Evolutionary conservation across 192 early-diverging fungal species (phyloP).

Genomic region (Backusella liffmaniae): DNA sequence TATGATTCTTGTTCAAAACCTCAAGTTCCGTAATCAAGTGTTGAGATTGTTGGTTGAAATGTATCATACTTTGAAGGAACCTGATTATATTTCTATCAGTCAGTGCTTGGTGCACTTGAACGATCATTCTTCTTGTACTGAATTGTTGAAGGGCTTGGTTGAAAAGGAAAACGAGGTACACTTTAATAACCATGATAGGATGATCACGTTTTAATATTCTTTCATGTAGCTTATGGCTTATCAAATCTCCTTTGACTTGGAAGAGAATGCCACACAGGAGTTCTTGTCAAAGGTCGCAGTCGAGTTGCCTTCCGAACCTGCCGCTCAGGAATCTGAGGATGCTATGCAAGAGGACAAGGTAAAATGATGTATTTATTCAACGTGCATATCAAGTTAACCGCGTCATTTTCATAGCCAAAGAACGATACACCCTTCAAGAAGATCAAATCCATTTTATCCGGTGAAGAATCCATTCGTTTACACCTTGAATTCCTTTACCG

Average conservation of each 20-base stretch:
- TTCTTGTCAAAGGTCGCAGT: slow-evolving; percentile 81
- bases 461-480: slow-evolving; percentile 88
- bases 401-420: neutral
- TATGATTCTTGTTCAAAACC: slow-evolving; percentile 82
- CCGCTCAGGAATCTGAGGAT: slow-evolving; percentile 32
- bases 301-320: slow-evolving; percentile 49
- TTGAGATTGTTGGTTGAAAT: slow-evolving; percentile 73
- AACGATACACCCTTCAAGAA: slow-evolving; percentile 43
- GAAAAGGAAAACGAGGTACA: slow-evolving; percentile 56
- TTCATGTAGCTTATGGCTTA: slow-evolving; percentile 72
- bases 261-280: slow-evolving; percentile 95
- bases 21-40: slow-evolving; percentile 81
- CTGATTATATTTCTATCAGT: slow-evolving; percentile 91
- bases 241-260: slow-evolving; percentile 97
- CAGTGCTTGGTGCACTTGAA: slow-evolving; percentile 92
- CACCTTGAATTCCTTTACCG: slow-evolving; percentile 93
- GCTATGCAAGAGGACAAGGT: slow-evolving; percentile 57
- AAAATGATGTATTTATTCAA: neutral
- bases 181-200: neutral
- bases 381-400: neutral
- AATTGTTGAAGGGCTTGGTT: slow-evolving; percentile 71
- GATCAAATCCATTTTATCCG: slow-evolving; percentile 82
- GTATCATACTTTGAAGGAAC: slow-evolving; percentile 69
- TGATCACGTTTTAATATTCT: neutral
- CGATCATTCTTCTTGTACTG: slow-evolving; percentile 69